phyloP scores from a whole-genome alignment of 2,329 filamentous ascomycete species.

The Cadophora luteo-olivacea region DNA sequence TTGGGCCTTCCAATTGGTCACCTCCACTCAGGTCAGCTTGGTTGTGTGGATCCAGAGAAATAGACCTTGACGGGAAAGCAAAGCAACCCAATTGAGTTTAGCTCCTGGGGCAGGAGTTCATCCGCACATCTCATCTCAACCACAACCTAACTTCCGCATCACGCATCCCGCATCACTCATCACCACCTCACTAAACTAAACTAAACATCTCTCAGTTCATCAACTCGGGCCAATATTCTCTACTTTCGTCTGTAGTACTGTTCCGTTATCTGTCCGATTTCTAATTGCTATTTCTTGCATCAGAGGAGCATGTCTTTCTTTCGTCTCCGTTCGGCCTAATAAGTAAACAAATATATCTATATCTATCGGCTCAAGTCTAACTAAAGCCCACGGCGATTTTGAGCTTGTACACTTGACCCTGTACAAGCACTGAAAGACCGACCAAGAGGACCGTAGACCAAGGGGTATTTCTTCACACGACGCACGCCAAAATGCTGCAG shows the following conservation, averaged over 20 bases:
- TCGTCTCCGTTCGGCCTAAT: neutral
- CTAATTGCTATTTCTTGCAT: neutral
- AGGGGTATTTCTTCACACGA: neutral
- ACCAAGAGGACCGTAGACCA: neutral
- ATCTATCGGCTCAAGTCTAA: neutral
- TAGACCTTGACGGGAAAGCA: too few relatives aligned
- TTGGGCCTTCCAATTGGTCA: too few relatives aligned
- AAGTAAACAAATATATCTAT: neutral
- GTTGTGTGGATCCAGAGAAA: neutral
- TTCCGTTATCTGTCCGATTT: neutral
- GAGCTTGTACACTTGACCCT: neutral
- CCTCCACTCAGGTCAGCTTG: too few relatives aligned
- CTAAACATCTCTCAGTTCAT: too few relatives aligned
- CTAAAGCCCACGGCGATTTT: neutral
- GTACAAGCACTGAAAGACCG: neutral
- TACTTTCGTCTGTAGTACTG: too few relatives aligned
- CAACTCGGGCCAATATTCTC: too few relatives aligned
- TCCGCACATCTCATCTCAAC: neutral
- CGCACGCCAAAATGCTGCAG: neutral
- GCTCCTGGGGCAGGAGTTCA: neutral
- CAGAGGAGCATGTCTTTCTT: too few relatives aligned
- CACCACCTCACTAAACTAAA: neutral
- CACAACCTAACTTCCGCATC: neutral
- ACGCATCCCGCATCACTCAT: neutral
- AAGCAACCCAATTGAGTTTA: conserved; percentile 5